These are phyloP conservation scores for Pythium inflatum DNA, from an alignment of 352 stramenopile species.

Conservation along the genomic window DNA sequence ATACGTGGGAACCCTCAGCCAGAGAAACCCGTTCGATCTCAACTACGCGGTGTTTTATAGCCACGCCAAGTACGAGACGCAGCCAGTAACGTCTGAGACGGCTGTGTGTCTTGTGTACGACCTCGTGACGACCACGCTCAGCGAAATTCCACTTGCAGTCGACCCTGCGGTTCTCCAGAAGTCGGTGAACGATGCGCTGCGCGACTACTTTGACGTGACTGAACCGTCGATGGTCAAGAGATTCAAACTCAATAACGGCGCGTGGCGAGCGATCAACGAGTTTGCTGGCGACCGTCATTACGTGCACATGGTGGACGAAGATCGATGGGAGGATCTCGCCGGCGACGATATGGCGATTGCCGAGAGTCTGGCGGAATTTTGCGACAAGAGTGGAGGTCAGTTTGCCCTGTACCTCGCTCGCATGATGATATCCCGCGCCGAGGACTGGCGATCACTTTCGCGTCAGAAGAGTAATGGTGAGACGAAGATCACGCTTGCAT, in stretches of 20 bases:
- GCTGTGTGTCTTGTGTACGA: conserved; percentile 16
- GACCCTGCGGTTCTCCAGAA: not conserved
- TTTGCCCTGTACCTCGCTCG: not conserved
- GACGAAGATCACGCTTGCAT: not conserved
- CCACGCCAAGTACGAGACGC: not conserved
- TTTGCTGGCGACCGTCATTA: conserved; percentile 3
- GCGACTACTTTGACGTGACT: not conserved
- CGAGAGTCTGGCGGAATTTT: conserved; percentile 2
- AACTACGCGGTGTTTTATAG: conserved; percentile 2
- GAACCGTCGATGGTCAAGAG: not conserved
- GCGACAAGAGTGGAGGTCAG: not conserved
- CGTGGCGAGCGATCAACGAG: not conserved
- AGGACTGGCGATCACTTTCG: too few species aligned
- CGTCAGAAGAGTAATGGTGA: too few species aligned
- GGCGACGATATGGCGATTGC: not conserved
- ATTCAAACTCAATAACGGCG: not conserved
- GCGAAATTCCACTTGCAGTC: not conserved
- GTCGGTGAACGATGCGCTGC: not conserved
- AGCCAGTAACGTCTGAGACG: not conserved
- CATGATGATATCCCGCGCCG: not conserved
- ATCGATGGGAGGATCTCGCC: not conserved
- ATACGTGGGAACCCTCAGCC: not conserved
- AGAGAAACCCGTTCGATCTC: not conserved
- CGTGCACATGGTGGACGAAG: not conserved
- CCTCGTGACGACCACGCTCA: not conserved